Evolutionary conservation across 306 rosid genomes (phyloP).

Genomic region (Dicorynia guianensis): DNA sequence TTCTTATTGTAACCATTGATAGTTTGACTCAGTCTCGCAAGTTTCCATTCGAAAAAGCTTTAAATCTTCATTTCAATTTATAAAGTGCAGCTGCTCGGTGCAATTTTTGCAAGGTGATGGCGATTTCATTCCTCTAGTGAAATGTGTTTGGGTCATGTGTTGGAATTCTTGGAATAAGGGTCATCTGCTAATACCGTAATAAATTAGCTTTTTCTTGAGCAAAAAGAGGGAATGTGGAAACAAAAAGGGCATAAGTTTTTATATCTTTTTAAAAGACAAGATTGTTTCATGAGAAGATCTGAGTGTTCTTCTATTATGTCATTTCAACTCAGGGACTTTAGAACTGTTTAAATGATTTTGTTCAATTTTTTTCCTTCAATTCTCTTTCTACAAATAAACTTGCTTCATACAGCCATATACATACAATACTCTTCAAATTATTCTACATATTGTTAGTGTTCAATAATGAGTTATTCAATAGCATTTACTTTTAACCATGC

Average conservation of each 20-base stretch:
- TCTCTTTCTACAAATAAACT: neutral
- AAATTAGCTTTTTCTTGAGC: neutral
- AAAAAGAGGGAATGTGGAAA: neutral
- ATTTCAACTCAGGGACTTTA: neutral
- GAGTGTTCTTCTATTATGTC: slow-evolving; percentile 5
- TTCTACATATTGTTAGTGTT: neutral
- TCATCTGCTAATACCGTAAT: neutral
- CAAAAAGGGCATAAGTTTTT: neutral
- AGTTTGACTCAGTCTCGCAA: neutral
- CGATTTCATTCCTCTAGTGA: neutral
- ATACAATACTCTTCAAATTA: neutral
- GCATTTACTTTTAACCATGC: neutral
- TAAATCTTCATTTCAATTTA: slow-evolving; percentile 10
- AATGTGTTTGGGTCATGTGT: neutral
- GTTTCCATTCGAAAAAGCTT: neutral
- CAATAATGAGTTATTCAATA: neutral
- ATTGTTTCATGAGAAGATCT: neutral
- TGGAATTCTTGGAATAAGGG: neutral
- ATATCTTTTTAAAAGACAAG: neutral
- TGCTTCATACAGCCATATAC: neutral
- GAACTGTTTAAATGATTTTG: neutral
- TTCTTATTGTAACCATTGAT: slow-evolving; percentile 1
- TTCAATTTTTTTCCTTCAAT: neutral
- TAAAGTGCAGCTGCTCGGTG: neutral
- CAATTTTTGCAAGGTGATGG: neutral